Evolutionary conservation across 2,329 filamentous ascomycete genomes (phyloP).

Genomic region (Rasamsonia emersonii): DNA sequence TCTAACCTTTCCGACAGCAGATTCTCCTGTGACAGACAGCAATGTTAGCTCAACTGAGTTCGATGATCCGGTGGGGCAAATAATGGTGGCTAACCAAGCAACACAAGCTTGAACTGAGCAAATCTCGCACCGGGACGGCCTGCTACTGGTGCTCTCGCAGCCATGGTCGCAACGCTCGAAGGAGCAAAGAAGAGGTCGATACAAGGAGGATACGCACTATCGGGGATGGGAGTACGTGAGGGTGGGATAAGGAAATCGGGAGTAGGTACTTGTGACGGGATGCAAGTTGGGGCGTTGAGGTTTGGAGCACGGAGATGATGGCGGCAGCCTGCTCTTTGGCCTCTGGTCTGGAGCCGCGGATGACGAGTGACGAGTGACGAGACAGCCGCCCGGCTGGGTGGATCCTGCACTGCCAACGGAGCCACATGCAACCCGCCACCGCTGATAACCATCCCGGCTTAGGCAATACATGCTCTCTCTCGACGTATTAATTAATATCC

Average conservation of each 20-base stretch:
- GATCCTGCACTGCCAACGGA: too few relatives aligned
- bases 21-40: constrained; percentile 62
- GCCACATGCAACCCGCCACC: too few relatives aligned
- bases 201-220: background rate
- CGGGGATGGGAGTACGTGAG: background rate
- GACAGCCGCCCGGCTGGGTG: too few relatives aligned
- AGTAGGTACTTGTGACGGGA: background rate
- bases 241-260: background rate
- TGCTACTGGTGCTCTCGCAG: constrained; percentile 70
- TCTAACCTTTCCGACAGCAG: constrained; percentile 89
- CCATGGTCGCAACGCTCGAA: constrained; percentile 53
- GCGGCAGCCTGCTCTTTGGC: too few relatives aligned
- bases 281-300: too few relatives aligned
- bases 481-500: too few relatives aligned
- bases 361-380: too few relatives aligned
- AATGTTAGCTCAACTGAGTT: constrained; percentile 12
- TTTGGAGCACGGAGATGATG: too few relatives aligned
- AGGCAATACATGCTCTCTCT: too few relatives aligned
- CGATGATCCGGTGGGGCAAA: constrained; percentile 4
- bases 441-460: too few relatives aligned
- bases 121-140: constrained; percentile 66
- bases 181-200: constrained; percentile 9
- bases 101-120: constrained; percentile 97
- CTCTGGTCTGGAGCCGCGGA: too few relatives aligned
- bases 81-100: constrained; percentile 62